These are phyloP conservation scores for Paxillus involutus DNA, from an alignment of 768 basidiomycete genomes.

Conservation along the genomic window DNA sequence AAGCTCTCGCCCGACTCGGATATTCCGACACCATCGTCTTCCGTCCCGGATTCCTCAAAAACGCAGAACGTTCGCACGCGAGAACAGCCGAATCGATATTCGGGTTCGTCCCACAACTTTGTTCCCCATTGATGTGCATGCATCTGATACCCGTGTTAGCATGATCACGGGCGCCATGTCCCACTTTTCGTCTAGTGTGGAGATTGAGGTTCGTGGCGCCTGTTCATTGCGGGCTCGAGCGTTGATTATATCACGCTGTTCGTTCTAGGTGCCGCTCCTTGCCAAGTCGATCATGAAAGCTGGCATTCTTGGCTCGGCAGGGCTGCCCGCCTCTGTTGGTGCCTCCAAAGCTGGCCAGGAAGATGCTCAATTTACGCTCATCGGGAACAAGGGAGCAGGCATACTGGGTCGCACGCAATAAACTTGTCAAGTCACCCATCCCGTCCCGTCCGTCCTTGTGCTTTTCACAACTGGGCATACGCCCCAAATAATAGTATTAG, in stretches of 20 bases:
- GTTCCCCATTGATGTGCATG: background rate
- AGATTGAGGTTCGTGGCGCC: conserved; percentile 44
- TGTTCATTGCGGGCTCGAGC: background rate
- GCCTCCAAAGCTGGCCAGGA: conserved; percentile 41
- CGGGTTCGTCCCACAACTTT: conserved; percentile 35
- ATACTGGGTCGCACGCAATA: conserved; percentile 31
- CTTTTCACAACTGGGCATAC: background rate
- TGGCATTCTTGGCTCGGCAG: conserved; percentile 52
- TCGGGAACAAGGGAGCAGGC: conserved; percentile 52
- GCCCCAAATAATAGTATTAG: background rate
- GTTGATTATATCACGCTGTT: background rate
- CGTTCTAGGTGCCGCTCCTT: conserved; percentile 46
- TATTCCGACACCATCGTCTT: conserved; percentile 73
- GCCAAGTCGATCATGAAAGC: conserved; percentile 55
- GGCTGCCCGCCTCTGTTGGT: conserved; percentile 42
- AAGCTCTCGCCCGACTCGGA: conserved; percentile 61
- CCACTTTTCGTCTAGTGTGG: conserved; percentile 34
- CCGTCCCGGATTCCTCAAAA: conserved; percentile 56
- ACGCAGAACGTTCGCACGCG: conserved; percentile 42
- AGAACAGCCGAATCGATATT: conserved; percentile 42
- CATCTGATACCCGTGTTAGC: conserved; percentile 21
- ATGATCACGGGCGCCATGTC: conserved; percentile 38
- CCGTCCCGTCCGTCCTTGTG: background rate
- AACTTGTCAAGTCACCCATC: background rate
- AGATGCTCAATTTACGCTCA: conserved; percentile 48